A percentile compares a stretch with the other conserved stretches of the same genome.
Conservation (phyloP, 2,329 filamentous ascomycete genomes). For the Alternaria gansuensis region DNA sequence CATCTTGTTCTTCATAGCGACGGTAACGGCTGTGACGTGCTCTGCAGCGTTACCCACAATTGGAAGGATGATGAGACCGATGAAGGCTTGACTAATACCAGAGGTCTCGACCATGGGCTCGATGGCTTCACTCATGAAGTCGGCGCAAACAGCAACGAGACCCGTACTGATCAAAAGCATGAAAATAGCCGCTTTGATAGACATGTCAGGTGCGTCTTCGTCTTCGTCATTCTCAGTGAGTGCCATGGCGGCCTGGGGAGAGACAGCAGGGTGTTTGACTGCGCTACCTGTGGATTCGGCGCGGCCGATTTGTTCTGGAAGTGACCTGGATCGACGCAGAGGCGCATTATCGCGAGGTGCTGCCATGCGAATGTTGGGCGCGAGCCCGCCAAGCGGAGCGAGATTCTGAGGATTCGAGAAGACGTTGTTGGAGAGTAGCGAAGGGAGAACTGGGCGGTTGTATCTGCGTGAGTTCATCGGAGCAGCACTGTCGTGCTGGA, state of each 20-base stretch:
- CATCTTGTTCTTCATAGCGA: slow-evolving; percentile 86
- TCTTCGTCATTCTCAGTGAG: slow-evolving; percentile 37
- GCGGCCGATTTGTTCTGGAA: slow-evolving; percentile 50
- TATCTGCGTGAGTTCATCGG: slow-evolving; percentile 62
- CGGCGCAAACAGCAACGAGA: slow-evolving; percentile 69
- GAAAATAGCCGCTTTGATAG: slow-evolving; percentile 65
- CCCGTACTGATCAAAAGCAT: slow-evolving; percentile 64
- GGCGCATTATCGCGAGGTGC: slow-evolving; percentile 36
- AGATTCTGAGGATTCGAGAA: slow-evolving; percentile 61
- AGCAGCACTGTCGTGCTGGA: slow-evolving; percentile 32
- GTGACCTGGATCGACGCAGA: slow-evolving; percentile 48
- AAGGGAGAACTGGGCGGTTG: slow-evolving; percentile 68
- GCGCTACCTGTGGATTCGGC: slow-evolving; percentile 30
- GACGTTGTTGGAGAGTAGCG: slow-evolving; percentile 74
- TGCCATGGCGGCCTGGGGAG: slow-evolving; percentile 32
- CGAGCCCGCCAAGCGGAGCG: slow-evolving; percentile 41
- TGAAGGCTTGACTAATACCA: slow-evolving; percentile 74
- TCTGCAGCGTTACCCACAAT: slow-evolving; percentile 87
- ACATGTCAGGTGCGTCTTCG: slow-evolving; percentile 58
- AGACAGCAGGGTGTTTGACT: slow-evolving; percentile 31
- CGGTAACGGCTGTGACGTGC: slow-evolving; percentile 81
- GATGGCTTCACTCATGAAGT: slow-evolving; percentile 80
- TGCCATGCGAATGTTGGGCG: slow-evolving; percentile 46
- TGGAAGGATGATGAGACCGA: slow-evolving; percentile 80
- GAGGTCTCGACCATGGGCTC: slow-evolving; percentile 70